Evolutionary conservation across 1,284 basidiomycete genomes (phyloP), one percentile per base, ranked within the genome.

Genomic region (Psilocybe mexicana): DNA sequence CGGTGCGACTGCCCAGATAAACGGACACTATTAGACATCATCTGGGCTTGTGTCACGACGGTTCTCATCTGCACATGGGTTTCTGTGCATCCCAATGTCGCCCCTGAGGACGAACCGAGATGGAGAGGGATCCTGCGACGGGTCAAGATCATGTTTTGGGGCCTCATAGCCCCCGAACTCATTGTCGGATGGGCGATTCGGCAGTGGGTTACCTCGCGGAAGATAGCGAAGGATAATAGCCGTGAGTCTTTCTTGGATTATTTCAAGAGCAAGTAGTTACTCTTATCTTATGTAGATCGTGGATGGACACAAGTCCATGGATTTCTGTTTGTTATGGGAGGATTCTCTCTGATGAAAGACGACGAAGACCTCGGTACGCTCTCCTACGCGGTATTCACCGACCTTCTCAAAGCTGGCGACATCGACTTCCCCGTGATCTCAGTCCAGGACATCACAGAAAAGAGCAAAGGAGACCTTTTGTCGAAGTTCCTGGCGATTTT

Each of bases 251-350:
- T 6, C n/a, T 14, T 40, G 10, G 12, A 11, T 40, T 12, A 40
- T 12, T 40, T 12, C 14, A 12, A n/a, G n/a, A n/a, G n/a, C 12
- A 40, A 40, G 12, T 7, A 36, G n/a, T 40, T 40, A 12, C 38
- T 6, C 38, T 33, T 33, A 6, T 18, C 18, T 18, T 18, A 18
- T 18, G 14, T 56, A 54, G 52, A 44, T 53, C 40, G 50, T 44
- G 46, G 57, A 44, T 64, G 65, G 65, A 61, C 59, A 4, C 26
- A 57, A 26, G 53, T 33, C 0, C 65, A 66, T 45, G 61, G 57
- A 1, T 61, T 60, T 38, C 59, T 64, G 25, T 45, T 66, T 7
- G 49, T 62, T 12, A 65, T 63, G 64, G 58, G 57, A 23, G 64
- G 62, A 23, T 62, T 60, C 42, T 45, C 53, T 18, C 55, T 63